Conservation (phyloP, 345 rosid genomes). For the Lepidium africanum region DNA sequence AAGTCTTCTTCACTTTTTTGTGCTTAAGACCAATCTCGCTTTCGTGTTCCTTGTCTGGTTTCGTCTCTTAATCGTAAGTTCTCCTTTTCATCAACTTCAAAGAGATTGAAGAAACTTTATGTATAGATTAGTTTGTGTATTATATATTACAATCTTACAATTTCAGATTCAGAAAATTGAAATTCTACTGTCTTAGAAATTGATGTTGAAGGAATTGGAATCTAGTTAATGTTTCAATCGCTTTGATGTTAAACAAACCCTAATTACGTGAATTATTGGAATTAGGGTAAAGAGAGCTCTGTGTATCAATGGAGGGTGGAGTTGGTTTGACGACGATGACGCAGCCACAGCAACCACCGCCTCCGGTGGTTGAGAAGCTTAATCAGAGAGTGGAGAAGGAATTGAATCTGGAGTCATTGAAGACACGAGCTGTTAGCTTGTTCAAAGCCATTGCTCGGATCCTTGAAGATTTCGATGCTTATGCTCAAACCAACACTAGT, state of each 20-base stretch:
- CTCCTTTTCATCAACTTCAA: no score
- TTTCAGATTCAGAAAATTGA: neutral
- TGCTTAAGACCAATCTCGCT: neutral
- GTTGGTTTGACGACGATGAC: neutral
- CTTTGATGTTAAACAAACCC: neutral
- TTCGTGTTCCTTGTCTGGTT: neutral
- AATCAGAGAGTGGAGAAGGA: slow-evolving; percentile 57
- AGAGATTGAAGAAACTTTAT: no score
- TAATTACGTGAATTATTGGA: neutral
- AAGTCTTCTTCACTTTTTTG: neutral
- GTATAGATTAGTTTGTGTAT: no score
- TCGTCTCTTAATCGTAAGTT: neutral
- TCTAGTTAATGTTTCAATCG: neutral
- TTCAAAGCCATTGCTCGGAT: slow-evolving; percentile 80
- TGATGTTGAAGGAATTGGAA: neutral
- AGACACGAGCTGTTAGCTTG: slow-evolving; percentile 71
- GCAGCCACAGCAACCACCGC: slow-evolving; percentile 7
- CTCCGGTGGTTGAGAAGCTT: slow-evolving; percentile 50
- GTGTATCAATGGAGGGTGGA: slow-evolving; percentile 16
- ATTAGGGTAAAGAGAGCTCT: neutral
- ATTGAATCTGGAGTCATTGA: slow-evolving; percentile 70
- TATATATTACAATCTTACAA: no score
- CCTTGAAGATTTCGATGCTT: slow-evolving; percentile 77
- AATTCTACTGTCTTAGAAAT: neutral
- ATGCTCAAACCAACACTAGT: slow-evolving; percentile 64